Percentiles rank a stretch among this genome's conserved stretches.
Conservation (phyloP, 1,284 basidiomycete species). For the Marasmius oreades region DNA sequence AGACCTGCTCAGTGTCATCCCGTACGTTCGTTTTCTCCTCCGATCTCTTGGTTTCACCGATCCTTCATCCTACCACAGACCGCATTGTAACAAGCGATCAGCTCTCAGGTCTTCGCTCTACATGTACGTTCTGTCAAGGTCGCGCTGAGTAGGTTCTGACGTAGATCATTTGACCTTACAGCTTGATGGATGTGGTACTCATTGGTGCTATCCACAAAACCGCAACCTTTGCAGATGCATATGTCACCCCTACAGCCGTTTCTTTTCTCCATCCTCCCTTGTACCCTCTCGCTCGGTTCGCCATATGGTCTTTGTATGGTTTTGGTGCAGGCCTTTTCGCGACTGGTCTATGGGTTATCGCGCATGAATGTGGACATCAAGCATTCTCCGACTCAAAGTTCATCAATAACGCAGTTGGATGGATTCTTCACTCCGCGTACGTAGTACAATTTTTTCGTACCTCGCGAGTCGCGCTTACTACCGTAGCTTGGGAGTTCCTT, state of each 20-base stretch:
- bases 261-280: conserved; percentile 60
- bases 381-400: conserved; percentile 94
- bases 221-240: conserved; percentile 65
- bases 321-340: conserved; percentile 85
- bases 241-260: conserved; percentile 55
- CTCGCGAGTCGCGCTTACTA: conserved; percentile 1
- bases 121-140: conserved; percentile 47
- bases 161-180: conserved; percentile 27
- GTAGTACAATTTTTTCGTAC: no score
- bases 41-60: conserved; percentile 1
- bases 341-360: conserved; percentile 94
- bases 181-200: conserved; percentile 73
- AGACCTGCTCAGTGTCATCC: conserved; percentile 84
- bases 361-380: conserved; percentile 93
- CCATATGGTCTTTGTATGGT: conserved; percentile 81
- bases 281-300: conserved; percentile 62
- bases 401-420: conserved; percentile 93
- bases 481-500: conserved; percentile 86
- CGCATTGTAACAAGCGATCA: conserved; percentile 93
- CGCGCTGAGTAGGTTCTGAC: not conserved
- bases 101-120: conserved; percentile 83
- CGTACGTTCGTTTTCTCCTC: conserved; percentile 48
- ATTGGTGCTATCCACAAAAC: conserved; percentile 70
- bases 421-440: conserved; percentile 89
- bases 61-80: conserved; percentile 37